Evolutionary conservation across 768 basidiomycete genomes (phyloP), one percentile per base, ranked within the genome.

Genomic region (Trametes meyenii): DNA sequence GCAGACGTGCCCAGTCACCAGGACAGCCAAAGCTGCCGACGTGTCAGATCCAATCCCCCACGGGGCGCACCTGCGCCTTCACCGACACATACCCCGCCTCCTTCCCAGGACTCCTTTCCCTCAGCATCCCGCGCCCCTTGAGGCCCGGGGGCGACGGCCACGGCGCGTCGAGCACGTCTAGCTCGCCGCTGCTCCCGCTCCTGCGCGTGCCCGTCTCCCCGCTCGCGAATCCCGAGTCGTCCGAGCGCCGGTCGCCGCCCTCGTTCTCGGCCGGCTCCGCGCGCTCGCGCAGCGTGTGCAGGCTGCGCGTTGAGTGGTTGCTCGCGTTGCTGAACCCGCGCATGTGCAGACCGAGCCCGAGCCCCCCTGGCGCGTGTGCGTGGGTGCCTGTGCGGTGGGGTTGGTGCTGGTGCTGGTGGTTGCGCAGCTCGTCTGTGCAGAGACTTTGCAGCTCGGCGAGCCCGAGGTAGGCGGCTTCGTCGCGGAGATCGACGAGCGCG

Each of bases 401-500:
- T 33, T 3, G 29, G 29, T 33, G 29, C n/a, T n/a, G 50, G 17
- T 48, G 33, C 50, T 82, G 82, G 26, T 80, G 78, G 29, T 79
- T 78, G 19, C 81, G 80, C 39, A 92, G 79, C 74, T 93, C 89
- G 17, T 85, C 84, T 8, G 75, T 73, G 69, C 92, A 93, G 1
- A 94, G 79, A 63, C 78, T 80, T 62, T 83, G 78, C 17, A 94
- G 79, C 46, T 81, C 81, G 0, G 81, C 80, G 54, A 94, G 84
- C 26, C 83, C 85, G n/a, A 94, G 83, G 69, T 85, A 92, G 43
- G 78, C 77, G 1, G 92, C 88, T 70, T 94, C 92, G 64, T 94
- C 90, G 12, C 90, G 84, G 23, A 93, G 82, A 62, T 91, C 88
- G 45, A 90, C 79, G 23, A 94, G 80, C 1, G 76, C 77, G 55